Evolutionary conservation across 345 rosid genomes (phyloP), one percentile per base, ranked within the genome.

Genomic region (Salix koriyanagi): DNA sequence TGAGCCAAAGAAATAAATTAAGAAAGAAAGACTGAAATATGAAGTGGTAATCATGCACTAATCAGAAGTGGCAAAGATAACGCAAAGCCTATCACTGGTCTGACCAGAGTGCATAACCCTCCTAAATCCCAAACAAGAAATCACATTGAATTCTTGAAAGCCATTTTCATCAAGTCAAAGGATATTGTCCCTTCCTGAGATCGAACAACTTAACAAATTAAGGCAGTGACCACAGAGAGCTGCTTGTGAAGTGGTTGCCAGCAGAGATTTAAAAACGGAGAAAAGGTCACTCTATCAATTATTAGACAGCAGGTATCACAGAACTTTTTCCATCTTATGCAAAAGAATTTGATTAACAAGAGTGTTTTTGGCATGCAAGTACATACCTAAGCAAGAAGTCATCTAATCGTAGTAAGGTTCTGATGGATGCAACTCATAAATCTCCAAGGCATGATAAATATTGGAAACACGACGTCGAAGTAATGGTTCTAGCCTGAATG

Each of bases 401-500:
- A 41, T 16, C 67, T 26, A 39, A 9, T 39, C 67, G 10, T 37
- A 4, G 25, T 50, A 34, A 19, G 5, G 71, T 36, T 61, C 62
- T 56, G 11, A 70, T 69, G 70, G 65, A 68, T 67, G 70, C 72
- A 74, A 67, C 34, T 80, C 75, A 84, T 80, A 83, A 79, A 83
- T 79, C 85, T 87, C 85, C 75, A 91, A 80, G 41, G 88, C 86
- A 79, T 86, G 83, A 80, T 82, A 88, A 21, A 86, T 82, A 78
- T 83, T 84, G 5, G 87, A 84, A 79, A 84, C 86, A 79, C 93
- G 88, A 52, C 88, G 83, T 71, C 88, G 81, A 66, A 95, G 81
- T 68, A 93, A 79, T 72, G 96, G 87, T 81, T 91, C 94, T 71
- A 93, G 81, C 82, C 92, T 85, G 77, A 85, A 90, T 73, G 96